Conservation (phyloP, 2,329 filamentous ascomycete species). For the Onygenales sp. region DNA sequence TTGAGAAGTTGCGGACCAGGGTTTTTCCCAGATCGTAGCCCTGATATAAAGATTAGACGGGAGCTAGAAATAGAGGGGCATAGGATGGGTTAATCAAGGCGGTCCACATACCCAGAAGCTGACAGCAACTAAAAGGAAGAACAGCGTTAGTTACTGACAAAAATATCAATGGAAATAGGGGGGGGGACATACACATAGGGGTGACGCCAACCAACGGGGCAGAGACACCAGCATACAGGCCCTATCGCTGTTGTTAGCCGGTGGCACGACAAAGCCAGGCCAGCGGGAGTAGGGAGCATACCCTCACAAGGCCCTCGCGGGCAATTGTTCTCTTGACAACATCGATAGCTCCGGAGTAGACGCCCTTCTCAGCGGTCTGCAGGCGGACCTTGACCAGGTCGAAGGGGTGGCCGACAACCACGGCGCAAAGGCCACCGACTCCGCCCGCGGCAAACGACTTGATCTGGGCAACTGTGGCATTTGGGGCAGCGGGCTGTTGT, state of each 20-base stretch:
- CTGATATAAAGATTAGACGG: constrained; percentile 47
- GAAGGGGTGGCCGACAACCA: constrained; percentile 91
- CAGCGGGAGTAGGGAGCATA: constrained; percentile 18
- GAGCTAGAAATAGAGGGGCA: constrained; percentile 1
- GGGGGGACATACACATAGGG: constrained; percentile 77
- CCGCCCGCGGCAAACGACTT: constrained; percentile 82
- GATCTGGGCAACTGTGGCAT: constrained; percentile 52
- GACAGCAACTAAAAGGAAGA: constrained; percentile 45
- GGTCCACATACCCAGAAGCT: constrained; percentile 50
- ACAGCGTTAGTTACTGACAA: constrained; percentile 3
- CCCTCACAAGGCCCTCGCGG: constrained; percentile 64
- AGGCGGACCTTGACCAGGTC: constrained; percentile 95
- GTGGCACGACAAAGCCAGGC: no score
- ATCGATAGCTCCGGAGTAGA: constrained; percentile 84
- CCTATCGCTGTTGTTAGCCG: constrained; percentile 37
- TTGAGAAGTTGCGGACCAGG: constrained; percentile 62
- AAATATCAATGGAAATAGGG: constrained; percentile 1
- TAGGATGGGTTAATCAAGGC: not conserved
- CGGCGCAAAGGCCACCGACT: constrained; percentile 87
- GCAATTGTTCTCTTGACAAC: constrained; percentile 84
- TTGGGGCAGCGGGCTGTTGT: constrained; percentile 14
- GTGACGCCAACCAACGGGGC: constrained; percentile 92
- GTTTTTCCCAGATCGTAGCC: constrained; percentile 94
- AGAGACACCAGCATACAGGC: constrained; percentile 92
- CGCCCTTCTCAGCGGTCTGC: constrained; percentile 89